phyloP scores from a whole-genome alignment of 2,329 filamentous ascomycete genomes.

The Cercospora berteroae region DNA sequence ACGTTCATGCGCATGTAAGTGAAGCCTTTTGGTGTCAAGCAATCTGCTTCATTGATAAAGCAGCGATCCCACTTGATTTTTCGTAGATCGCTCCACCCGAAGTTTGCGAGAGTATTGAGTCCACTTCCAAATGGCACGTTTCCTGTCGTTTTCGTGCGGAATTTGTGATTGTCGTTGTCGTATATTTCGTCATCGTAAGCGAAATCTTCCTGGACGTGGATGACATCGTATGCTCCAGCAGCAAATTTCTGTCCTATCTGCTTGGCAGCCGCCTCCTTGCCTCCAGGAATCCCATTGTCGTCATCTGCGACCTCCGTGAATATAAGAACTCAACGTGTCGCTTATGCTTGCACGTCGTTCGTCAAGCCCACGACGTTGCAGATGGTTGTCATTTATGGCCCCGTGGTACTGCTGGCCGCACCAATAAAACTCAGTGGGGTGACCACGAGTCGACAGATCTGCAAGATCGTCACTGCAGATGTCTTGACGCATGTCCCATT shows the following conservation, averaged over 20 bases:
- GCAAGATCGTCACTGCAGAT: not conserved
- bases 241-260: slow-evolving; percentile 58
- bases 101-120: slow-evolving; percentile 63
- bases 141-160: slow-evolving; percentile 64
- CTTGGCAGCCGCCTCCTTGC: slow-evolving; percentile 59
- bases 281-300: slow-evolving; percentile 59
- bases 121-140: slow-evolving; percentile 63
- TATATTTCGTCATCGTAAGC: slow-evolving; percentile 67
- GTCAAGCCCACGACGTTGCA: not conserved
- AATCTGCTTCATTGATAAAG: slow-evolving; percentile 58
- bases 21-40: slow-evolving; percentile 68
- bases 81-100: slow-evolving; percentile 55
- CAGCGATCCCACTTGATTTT: slow-evolving; percentile 61
- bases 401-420: not conserved
- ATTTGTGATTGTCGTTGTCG: slow-evolving; percentile 57
- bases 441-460: not conserved
- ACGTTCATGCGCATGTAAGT: slow-evolving; percentile 62
- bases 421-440: not conserved
- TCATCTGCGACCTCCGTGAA: not conserved
- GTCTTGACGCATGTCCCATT: not conserved
- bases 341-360: not conserved
- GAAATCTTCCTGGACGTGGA: slow-evolving; percentile 66
- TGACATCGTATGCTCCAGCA: slow-evolving; percentile 58
- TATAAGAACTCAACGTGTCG: not conserved
- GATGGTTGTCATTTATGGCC: not conserved